Base-by-base conservation (phyloP, 805 yeast genomes). In the Suhomyces pyralidae region DNA sequence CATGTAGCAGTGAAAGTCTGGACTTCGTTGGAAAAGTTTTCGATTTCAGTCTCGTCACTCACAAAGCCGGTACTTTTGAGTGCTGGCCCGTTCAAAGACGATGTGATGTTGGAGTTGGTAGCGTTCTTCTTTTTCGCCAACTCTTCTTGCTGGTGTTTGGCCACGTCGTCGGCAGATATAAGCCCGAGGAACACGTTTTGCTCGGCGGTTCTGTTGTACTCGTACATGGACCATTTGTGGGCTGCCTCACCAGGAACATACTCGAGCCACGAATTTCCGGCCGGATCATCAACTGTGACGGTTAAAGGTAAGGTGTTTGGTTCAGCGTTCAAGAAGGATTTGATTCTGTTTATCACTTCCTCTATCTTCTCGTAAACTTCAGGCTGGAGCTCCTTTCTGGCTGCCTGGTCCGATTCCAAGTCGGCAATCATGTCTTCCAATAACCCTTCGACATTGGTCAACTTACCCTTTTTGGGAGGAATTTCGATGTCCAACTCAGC, bases 211-310 rank as follows among this genome's bases (percentile, higher is more conserved):
- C 99, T 83, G 60, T 79, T 71, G 67, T 92, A 94, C 62, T 90
- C 92, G 32, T 80, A 76, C 69, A 84, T 87, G 24, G 94, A 80
- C 97, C 97, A 93, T 69, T 92, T 90, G 70, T 90, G 96, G 36
- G 87, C 77, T 4, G 96, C 80, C 67, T 90, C 97, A 54, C 89
- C 92, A 17, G 97, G 97, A 54, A 81, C 70, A 67, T 80, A 90
- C 65, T 90, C 97, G 51, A 94, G 84, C 96, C 97, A 94, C 4
- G 98, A 93, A 74, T 94, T 94, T 14, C 99, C 99, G 1, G 97
- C 82, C 26, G 99, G 97, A 69, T 94, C 99, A 68, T 92, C 97
- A 9, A 90, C 73, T 22, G 80, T 77, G 47, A 93, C 80, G 0
- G 96, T 88, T 56, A 93, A 64, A 1, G 98, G 98, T 50, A 89